Base-by-base conservation (phyloP, 768 basidiomycete species). In the Mycena kentingensis region DNA sequence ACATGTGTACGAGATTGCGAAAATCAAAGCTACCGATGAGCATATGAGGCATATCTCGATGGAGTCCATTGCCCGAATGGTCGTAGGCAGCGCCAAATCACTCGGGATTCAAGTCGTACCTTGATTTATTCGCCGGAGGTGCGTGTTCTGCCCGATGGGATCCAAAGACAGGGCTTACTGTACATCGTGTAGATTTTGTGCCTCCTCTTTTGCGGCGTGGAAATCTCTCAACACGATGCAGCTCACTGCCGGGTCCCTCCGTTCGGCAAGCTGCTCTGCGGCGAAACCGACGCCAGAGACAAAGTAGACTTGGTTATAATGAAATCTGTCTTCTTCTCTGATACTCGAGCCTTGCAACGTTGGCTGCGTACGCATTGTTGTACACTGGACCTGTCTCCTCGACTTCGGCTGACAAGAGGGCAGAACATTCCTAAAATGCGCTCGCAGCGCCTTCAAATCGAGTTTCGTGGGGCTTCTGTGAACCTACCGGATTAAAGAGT, bases 1-100 rank as follows among this genome's bases (percentile, higher is more conserved):
- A 78, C 95, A 98, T 77, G 82, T 98, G 67, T 98, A 94, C 71
- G 97, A 98, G 78, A 97, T 99, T 67, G 93, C 96, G 31, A 96
- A 91, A 80, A 90, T 99, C 70, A 99, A 99, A 77, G 80, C 84
- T 47, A 83, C 80, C 65, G 97, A 99, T 73, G 88, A 88, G 58
- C 88, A 93, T 69, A 75, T 97, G 77, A 88, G 82, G 74, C 88
- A 89, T 66, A 78, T 97, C 58, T 82, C 84, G 57, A 77, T 96
- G 57, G 90, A 97, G 76, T 84, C 85, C 62, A 87, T 99, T 46
- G 88, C 92, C 25, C 87, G 87, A 65, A 90, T 90, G 68, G 78
- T 98, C 58, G 75, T 97, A 60, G 95, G 93, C 44, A 91, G 88
- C 61, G 93, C 93, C 46, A 86, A 77, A 77, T 92, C 87, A 56